Evolutionary conservation across 169 alveolate genomes (phyloP), one percentile per base, ranked within the genome.

Genomic region (Eimeria sp.): DNA sequence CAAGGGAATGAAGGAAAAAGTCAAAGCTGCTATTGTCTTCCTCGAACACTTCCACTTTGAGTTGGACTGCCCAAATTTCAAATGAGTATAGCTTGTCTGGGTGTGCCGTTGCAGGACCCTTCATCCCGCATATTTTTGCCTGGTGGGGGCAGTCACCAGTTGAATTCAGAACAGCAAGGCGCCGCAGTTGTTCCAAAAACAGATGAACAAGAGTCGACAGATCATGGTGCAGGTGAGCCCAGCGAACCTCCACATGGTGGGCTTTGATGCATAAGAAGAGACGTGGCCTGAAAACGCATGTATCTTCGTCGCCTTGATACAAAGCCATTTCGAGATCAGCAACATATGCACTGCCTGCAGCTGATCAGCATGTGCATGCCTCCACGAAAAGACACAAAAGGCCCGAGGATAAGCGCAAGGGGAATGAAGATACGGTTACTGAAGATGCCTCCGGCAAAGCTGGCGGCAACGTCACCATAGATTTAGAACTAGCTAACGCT

Each of bases 261-360:
- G 76, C 30, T 2, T 57, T 13, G 2, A 49, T 57, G n/a, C 14
- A 70, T 51, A 34, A 80, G 88, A 49, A 25, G 30, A 51, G 16
- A 7, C 27, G 0, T 25, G 47, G n/a, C 25, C 47, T 20, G 45
- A 45, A n/a, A 27, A 0, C 25, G 0, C 61, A 47, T 18, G 14
- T 73, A 0, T 14, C 49, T 14, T 51, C 47, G 22, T 6, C 49
- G 13, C 6, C 67, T 47, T 49, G 67, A 47, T 4, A 51, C 47
- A 51, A 47, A 20, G 65, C 49, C 70, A 47, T 27, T 5, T 47
- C 11, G 47, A 27, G n/a, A 45, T 51, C 22, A 13, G 3, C 22
- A 76, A 49, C 87, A 25, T 43, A 22, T 76, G 89, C 10, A 80
- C 47, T 51, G 76, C 14, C 34, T 43, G 47, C 90, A 82, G 90